Evolutionary conservation across 2,329 filamentous ascomycete genomes (phyloP).

Genomic region (Ophiostoma ips): DNA sequence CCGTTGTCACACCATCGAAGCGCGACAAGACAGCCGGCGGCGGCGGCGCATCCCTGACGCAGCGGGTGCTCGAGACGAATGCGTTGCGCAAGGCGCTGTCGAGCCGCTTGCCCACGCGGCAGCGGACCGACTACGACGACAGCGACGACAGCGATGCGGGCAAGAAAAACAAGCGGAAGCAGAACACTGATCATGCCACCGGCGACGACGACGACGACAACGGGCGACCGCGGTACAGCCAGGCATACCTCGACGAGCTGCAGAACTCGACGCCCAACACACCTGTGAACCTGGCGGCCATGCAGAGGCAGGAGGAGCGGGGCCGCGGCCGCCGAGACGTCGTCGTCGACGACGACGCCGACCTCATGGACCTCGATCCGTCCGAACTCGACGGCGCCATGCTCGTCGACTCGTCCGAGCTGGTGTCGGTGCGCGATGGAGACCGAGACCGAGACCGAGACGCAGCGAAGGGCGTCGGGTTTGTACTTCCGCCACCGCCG

Average conservation of each 20-base stretch:
- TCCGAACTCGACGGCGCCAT: conserved; percentile 49
- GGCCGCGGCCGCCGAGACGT: conserved; percentile 17
- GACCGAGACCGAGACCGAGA: too few species aligned
- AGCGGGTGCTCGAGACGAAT: conserved; percentile 22
- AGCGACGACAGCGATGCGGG: conserved; percentile 31
- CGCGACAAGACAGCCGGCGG: conserved; percentile 20
- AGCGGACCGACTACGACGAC: conserved; percentile 24
- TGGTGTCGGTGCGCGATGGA: conserved; percentile 12
- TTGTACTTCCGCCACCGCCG: conserved; percentile 14
- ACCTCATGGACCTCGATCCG: conserved; percentile 41
- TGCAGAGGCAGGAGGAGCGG: conserved; percentile 11
- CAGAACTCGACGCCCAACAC: conserved; percentile 75
- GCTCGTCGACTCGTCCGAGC: conserved; percentile 41
- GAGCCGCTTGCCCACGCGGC: conserved; percentile 41
- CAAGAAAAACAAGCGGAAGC: neutral
- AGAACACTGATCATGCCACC: conserved; percentile 7
- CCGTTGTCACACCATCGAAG: conserved; percentile 38
- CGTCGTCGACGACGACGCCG: conserved; percentile 26
- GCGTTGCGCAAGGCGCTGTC: conserved; percentile 29
- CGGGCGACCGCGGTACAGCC: conserved; percentile 67
- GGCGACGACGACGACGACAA: conserved; percentile 34
- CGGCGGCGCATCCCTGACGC: conserved; percentile 9
- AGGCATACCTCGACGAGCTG: conserved; percentile 74
- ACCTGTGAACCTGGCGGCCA: conserved; percentile 44
- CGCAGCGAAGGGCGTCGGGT: neutral